Evolutionary conservation across 192 early-diverging fungal species (phyloP).

Genomic region (Entomortierella chlamydospora): DNA sequence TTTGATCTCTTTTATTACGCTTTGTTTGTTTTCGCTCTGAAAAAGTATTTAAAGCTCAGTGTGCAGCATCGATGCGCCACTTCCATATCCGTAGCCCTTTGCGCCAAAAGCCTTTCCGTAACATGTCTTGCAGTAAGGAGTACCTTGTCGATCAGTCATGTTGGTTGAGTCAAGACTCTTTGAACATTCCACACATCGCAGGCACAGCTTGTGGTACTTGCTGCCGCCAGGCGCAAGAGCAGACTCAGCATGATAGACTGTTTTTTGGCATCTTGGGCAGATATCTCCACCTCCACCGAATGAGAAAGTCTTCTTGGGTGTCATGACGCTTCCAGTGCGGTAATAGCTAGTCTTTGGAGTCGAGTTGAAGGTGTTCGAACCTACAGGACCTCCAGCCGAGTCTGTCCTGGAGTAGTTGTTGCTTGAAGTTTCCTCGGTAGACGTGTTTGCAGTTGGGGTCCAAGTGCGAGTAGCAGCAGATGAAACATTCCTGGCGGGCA

Average conservation of each 20-base stretch:
- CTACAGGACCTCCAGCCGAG: background rate
- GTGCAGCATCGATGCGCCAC: slow-evolving; percentile 55
- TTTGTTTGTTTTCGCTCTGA: background rate
- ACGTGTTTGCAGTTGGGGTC: slow-evolving; percentile 20
- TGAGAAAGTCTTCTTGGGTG: slow-evolving; percentile 32
- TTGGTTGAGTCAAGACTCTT: slow-evolving; percentile 68
- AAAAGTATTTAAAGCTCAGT: slow-evolving; percentile 36
- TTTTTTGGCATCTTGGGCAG: slow-evolving; percentile 66
- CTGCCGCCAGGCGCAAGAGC: slow-evolving; percentile 60
- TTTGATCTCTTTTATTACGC: background rate
- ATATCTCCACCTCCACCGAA: slow-evolving; percentile 58
- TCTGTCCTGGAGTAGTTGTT: slow-evolving; percentile 17
- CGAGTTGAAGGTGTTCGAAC: slow-evolving; percentile 2
- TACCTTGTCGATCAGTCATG: slow-evolving; percentile 63
- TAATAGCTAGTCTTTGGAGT: slow-evolving; percentile 38
- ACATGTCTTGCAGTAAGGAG: slow-evolving; percentile 64
- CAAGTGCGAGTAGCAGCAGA: slow-evolving; percentile 50
- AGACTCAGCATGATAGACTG: slow-evolving; percentile 70
- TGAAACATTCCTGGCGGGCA: slow-evolving; percentile 33
- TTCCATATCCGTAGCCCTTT: slow-evolving; percentile 58
- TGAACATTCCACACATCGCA: slow-evolving; percentile 63
- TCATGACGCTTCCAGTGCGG: slow-evolving; percentile 40
- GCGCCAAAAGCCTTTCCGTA: slow-evolving; percentile 68
- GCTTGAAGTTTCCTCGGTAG: slow-evolving; percentile 2
- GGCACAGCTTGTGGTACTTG: slow-evolving; percentile 70